Base-by-base conservation (phyloP, 768 basidiomycete genomes). In the Phallus indusiatus region DNA sequence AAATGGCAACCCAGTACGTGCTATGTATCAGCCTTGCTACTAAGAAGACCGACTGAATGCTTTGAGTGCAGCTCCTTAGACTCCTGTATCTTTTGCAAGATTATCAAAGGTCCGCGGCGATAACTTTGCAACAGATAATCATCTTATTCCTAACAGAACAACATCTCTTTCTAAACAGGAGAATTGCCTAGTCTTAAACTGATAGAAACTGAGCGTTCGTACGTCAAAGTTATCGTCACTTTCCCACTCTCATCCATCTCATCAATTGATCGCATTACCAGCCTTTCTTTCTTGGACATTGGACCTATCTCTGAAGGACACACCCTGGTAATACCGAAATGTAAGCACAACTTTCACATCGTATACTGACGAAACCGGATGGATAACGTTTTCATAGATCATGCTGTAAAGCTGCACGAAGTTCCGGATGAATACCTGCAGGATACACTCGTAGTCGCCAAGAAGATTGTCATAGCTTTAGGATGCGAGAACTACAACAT, bases 31-130 rank as follows among this genome's bases (percentile, higher is more conserved):
- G 28, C 28, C 28, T 28, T 28, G 28, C 28, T n/a, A n/a, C 28
- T 7, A 28, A 28, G 4, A 28, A 28, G 28, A 3, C 28, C 28
- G 7, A 28, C 28, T 28, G 28, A 28, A 28, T 28, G 28, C 28
- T 28, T 28, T 28, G 4, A 14, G 22, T 33, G 14, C 58, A 85
- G 85, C 66, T 74, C 75, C 52, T 75, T 86, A 54, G 78, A 83
- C 5, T 71, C 70, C 21, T 96, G 94, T 72, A 73, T 97, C 66
- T 97, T 96, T 76, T 98, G 95, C 80, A 96, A 86, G 75, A 96
- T 97, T 71, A 80, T 94, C 75, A 90, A 90, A 75, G 90, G 93
- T 84, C 50, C 24, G 71, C 46, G 63, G 36, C 28, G 28, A 28
- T 28, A 28, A 28, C 28, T 28, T n/a, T 28, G 28, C 28, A 28